Conservation (phyloP, 2,329 filamentous ascomycete species). For the Emergomyces africanus region DNA sequence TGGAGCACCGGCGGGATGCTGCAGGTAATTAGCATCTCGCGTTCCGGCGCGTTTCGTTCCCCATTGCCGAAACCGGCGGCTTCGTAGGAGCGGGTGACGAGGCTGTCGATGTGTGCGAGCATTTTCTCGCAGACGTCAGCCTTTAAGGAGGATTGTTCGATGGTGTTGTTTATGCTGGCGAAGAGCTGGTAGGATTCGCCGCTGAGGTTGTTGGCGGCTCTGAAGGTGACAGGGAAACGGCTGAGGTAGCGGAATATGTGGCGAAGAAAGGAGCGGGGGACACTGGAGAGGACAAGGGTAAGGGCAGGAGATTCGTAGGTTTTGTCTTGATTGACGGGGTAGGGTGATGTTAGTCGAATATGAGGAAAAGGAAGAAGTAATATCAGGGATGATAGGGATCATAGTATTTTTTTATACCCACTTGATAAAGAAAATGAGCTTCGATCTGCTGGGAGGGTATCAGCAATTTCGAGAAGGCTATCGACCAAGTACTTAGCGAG, state of each 20-base stretch:
- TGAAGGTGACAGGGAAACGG: constrained; percentile 37
- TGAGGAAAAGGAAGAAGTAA: not conserved
- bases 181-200: constrained; percentile 32
- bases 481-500: constrained; percentile 45
- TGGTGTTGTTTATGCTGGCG: constrained; percentile 41
- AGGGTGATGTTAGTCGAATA: constrained; percentile 9
- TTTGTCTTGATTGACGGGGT: constrained; percentile 22
- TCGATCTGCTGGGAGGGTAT: constrained; percentile 15
- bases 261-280: constrained; percentile 58
- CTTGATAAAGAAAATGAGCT: constrained; percentile 23
- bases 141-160: constrained; percentile 42
- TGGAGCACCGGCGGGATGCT: constrained; percentile 40
- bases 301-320: constrained; percentile 26
- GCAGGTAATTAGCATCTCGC: constrained; percentile 40
- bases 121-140: constrained; percentile 51
- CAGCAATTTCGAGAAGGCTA: constrained; percentile 36
- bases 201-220: constrained; percentile 27
- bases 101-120: constrained; percentile 51
- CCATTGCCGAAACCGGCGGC: constrained; percentile 31
- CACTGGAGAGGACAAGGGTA: constrained; percentile 56
- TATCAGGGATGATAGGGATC: not conserved
- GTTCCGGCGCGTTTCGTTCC: constrained; percentile 38
- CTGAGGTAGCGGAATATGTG: constrained; percentile 53
- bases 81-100: constrained; percentile 48
- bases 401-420: constrained; percentile 9